Percentiles rank a stretch among this genome's conserved stretches.
These are phyloP conservation scores for Camelina laxa DNA, from an alignment of 345 rosid species.

Conservation along the genomic window DNA sequence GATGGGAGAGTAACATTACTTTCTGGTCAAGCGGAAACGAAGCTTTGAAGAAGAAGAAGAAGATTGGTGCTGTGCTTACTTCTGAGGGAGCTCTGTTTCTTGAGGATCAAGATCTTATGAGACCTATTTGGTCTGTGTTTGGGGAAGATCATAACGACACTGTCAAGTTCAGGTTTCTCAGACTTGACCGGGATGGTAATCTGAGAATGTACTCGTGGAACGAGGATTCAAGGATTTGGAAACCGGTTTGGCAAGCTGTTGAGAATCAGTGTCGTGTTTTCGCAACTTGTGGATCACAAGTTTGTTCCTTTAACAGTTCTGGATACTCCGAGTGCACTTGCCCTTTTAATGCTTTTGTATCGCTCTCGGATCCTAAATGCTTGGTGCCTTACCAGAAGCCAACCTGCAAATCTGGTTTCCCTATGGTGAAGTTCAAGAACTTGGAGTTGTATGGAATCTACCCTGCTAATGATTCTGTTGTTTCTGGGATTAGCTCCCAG, in stretches of 20 bases:
- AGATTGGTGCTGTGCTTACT: constrained; percentile 63
- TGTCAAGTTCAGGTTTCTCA: constrained; percentile 64
- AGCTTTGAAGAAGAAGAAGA: constrained; percentile 31
- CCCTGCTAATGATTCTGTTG: constrained; percentile 60
- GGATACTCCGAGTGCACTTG: constrained; percentile 61
- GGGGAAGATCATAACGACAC: constrained; percentile 76
- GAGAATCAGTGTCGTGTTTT: constrained; percentile 85
- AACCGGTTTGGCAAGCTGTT: constrained; percentile 87
- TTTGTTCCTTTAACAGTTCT: constrained; percentile 61
- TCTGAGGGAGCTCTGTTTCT: constrained; percentile 67
- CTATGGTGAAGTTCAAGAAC: constrained; percentile 56
- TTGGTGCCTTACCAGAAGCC: constrained; percentile 53
- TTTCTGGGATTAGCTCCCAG: constrained; percentile 48
- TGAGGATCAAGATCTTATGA: constrained; percentile 37
- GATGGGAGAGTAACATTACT: constrained; percentile 67
- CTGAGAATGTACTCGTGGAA: constrained; percentile 80
- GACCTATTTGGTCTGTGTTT: constrained; percentile 61
- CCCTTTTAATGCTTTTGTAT: constrained; percentile 45
- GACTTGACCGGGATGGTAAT: constrained; percentile 81
- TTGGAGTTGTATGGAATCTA: constrained; percentile 65
- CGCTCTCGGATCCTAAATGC: constrained; percentile 52
- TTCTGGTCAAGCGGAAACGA: constrained; percentile 63
- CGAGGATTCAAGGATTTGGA: constrained; percentile 57
- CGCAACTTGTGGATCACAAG: constrained; percentile 70
- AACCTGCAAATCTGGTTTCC: constrained; percentile 49